A percentile compares a stretch with the other conserved stretches of the same genome.
phyloP scores from a whole-genome alignment of 2,329 filamentous ascomycete genomes.

The Apiospora malaysiana region DNA sequence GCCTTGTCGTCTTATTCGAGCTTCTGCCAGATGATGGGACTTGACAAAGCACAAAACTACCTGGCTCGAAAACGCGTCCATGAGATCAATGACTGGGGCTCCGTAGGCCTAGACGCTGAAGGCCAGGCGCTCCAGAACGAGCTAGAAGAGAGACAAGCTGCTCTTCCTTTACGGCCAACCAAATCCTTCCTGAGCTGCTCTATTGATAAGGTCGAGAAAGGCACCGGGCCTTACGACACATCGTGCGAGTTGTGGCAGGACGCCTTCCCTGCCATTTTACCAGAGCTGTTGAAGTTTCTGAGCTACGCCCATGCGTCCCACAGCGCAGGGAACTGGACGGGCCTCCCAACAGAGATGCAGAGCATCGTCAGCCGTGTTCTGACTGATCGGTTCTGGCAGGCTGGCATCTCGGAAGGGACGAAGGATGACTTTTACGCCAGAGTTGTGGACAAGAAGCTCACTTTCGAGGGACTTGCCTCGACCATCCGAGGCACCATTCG shows the following conservation, averaged over 20 bases:
- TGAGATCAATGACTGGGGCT: conserved; percentile 82
- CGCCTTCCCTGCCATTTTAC: conserved; percentile 81
- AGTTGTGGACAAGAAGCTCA: conserved; percentile 86
- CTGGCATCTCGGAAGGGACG: conserved; percentile 92
- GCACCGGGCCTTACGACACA: conserved; percentile 73
- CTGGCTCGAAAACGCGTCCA: conserved; percentile 75
- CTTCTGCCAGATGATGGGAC: conserved; percentile 80
- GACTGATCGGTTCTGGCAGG: conserved; percentile 97
- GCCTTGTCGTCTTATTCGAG: conserved; percentile 75
- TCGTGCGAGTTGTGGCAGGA: conserved; percentile 86
- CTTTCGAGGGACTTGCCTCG: conserved; percentile 91
- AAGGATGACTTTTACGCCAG: conserved; percentile 96
- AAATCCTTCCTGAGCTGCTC: conserved; percentile 93
- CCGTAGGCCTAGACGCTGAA: conserved; percentile 76
- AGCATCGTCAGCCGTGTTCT: conserved; percentile 80
- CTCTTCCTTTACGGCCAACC: conserved; percentile 79
- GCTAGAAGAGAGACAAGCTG: conserved; percentile 77
- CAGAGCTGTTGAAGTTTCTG: conserved; percentile 82
- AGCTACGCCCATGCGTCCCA: conserved; percentile 89
- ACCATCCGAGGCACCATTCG: conserved; percentile 88
- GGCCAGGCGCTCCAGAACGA: conserved; percentile 80
- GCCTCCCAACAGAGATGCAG: conserved; percentile 76
- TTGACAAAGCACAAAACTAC: conserved; percentile 83
- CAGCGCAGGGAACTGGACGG: conserved; percentile 82
- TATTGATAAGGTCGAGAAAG: conserved; percentile 84